These are phyloP conservation scores for Kingdonia uniflora DNA, from an alignment of 164 flowering plant genomes.

Conservation along the genomic window DNA sequence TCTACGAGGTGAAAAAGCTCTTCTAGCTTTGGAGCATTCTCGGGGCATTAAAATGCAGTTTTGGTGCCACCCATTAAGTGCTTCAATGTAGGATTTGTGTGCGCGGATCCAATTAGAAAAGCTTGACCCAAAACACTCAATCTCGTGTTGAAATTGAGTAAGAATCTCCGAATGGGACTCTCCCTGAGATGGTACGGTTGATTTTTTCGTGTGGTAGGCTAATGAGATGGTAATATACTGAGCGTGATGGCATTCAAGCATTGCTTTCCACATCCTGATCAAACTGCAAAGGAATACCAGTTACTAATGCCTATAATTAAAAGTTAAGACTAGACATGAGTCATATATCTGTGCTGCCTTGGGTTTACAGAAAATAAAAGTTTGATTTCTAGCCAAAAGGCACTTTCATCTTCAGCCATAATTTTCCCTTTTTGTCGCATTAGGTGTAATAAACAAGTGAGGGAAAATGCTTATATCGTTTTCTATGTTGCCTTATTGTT, in stretches of 20 bases:
- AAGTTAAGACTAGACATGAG: no score
- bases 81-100: conserved; percentile 58
- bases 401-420: no score
- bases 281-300: conserved; percentile 28
- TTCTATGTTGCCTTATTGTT: no score
- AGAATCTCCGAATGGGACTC: conserved; percentile 40
- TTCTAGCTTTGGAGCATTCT: conserved; percentile 33
- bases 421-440: no score
- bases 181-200: conserved; percentile 27
- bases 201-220: conserved; percentile 72
- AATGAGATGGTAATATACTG: conserved; percentile 90
- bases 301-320: no score
- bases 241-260: conserved; percentile 94
- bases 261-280: conserved; percentile 87
- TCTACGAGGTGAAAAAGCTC: conserved; percentile 72
- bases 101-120: conserved; percentile 67
- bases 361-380: no score
- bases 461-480: background rate
- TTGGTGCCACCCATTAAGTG: conserved; percentile 82
- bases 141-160: conserved; percentile 51
- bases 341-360: no score
- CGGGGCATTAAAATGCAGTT: conserved; percentile 62
- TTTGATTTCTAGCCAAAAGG: no score
- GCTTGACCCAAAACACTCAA: conserved; percentile 71
- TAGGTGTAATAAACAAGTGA: background rate